These are phyloP conservation scores for Hygrocybe coccinea DNA, from an alignment of 768 basidiomycete species.

Conservation along the genomic window DNA sequence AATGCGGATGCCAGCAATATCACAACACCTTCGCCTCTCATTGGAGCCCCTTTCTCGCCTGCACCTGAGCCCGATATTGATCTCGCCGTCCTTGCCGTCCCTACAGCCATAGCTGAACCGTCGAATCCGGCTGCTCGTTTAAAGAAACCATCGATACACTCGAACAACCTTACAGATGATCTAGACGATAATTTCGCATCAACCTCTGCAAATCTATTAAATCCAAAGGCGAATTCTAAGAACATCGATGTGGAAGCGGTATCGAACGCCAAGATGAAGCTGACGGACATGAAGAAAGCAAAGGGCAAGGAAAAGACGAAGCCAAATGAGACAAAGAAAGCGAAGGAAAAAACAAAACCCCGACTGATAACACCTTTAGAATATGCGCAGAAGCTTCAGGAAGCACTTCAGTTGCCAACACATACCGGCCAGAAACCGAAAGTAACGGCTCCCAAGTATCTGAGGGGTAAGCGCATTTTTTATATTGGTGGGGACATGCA, in stretches of 20 bases:
- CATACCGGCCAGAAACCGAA: constrained; percentile 16
- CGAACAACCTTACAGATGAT: too few species aligned
- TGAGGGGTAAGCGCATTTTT: constrained; percentile 53
- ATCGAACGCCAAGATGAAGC: not conserved
- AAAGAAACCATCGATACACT: too few species aligned
- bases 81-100: too few species aligned
- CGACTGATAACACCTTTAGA: constrained; percentile 44
- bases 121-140: too few species aligned
- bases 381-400: constrained; percentile 48
- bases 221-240: not conserved
- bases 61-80: not conserved
- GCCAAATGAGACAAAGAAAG: constrained; percentile 5
- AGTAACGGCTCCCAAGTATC: constrained; percentile 27
- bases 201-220: not conserved
- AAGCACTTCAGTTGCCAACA: constrained; percentile 20
- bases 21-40: not conserved
- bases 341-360: constrained; percentile 33
- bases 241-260: not conserved
- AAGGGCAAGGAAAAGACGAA: constrained; percentile 26
- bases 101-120: too few species aligned
- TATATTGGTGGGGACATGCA: constrained; percentile 57
- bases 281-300: constrained; percentile 1
- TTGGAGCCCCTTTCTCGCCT: not conserved
- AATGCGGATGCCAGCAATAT: not conserved
- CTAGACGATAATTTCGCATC: too few species aligned